phyloP scores from a whole-genome alignment of 2,329 filamentous ascomycete species.

The Pyricularia sp. region DNA sequence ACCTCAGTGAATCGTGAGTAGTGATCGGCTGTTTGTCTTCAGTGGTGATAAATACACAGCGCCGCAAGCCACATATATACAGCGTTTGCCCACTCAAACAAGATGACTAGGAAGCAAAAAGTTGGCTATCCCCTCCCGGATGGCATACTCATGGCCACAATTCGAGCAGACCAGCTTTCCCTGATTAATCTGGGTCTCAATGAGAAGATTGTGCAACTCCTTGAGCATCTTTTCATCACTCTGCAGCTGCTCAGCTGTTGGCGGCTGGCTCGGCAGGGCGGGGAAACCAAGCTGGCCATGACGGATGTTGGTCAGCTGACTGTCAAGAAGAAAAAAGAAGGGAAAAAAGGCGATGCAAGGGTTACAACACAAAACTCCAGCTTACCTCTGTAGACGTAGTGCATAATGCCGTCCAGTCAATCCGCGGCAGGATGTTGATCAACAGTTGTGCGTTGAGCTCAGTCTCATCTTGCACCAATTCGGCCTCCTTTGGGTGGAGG shows the following conservation, averaged over 20 bases:
- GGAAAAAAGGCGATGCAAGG: neutral
- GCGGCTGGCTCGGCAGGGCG: slow-evolving; percentile 54
- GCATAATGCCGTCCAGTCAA: slow-evolving; percentile 80
- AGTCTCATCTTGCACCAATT: slow-evolving; percentile 76
- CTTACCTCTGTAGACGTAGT: slow-evolving; percentile 67
- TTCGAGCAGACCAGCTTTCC: slow-evolving; percentile 84
- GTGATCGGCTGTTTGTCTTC: neutral
- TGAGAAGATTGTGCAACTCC: slow-evolving; percentile 71
- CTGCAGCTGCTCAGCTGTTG: slow-evolving; percentile 51
- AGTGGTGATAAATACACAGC: neutral
- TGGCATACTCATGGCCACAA: slow-evolving; percentile 81
- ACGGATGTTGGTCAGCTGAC: neutral
- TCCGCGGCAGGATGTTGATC: slow-evolving; percentile 71
- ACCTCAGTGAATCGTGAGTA: neutral
- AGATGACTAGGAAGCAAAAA: slow-evolving; percentile 90
- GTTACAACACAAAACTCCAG: neutral
- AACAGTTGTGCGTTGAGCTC: slow-evolving; percentile 76
- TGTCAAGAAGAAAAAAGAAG: neutral
- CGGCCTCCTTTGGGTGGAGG: slow-evolving; percentile 83
- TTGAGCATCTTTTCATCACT: slow-evolving; percentile 60
- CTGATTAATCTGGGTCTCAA: slow-evolving; percentile 84
- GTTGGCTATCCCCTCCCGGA: slow-evolving; percentile 95
- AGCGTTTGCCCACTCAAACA: slow-evolving; percentile 38
- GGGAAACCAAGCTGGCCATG: slow-evolving; percentile 65
- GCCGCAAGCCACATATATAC: neutral